Evolutionary conservation across 306 rosid species (phyloP).

Genomic region (Pterocarpus santalinus): DNA sequence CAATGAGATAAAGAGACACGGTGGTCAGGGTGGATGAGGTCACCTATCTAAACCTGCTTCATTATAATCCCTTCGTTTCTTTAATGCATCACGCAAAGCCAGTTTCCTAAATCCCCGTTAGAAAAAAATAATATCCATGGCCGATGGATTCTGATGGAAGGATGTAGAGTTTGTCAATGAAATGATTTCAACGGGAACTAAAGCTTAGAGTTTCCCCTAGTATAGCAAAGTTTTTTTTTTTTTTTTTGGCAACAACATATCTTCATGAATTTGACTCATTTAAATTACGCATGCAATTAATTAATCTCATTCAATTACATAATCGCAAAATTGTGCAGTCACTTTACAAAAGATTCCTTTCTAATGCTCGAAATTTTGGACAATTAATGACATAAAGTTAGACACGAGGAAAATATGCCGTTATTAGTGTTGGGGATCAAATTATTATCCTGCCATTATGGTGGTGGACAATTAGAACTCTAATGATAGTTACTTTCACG

Average conservation of each 20-base stretch:
- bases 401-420: conserved; percentile 45
- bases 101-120: conserved; percentile 38
- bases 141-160: conserved; percentile 6
- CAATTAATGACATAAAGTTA: neutral
- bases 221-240: no score
- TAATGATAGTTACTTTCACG: conserved; percentile 40
- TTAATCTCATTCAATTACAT: neutral
- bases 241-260: no score
- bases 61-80: conserved; percentile 18
- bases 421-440: conserved; percentile 34
- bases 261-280: no score
- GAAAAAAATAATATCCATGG: neutral
- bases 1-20: neutral
- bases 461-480: conserved; percentile 37
- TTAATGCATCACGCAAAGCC: conserved; percentile 29
- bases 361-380: no score
- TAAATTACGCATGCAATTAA: neutral
- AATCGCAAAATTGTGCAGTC: neutral
- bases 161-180: neutral
- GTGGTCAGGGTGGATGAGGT: conserved; percentile 5
- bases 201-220: neutral
- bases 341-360: neutral
- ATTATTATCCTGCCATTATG: conserved; percentile 44
- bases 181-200: neutral
- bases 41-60: conserved; percentile 13